These are phyloP conservation scores for Kluyveromyces nonfermentans DNA, from an alignment of 805 yeast genomes.

Conservation along the genomic window DNA sequence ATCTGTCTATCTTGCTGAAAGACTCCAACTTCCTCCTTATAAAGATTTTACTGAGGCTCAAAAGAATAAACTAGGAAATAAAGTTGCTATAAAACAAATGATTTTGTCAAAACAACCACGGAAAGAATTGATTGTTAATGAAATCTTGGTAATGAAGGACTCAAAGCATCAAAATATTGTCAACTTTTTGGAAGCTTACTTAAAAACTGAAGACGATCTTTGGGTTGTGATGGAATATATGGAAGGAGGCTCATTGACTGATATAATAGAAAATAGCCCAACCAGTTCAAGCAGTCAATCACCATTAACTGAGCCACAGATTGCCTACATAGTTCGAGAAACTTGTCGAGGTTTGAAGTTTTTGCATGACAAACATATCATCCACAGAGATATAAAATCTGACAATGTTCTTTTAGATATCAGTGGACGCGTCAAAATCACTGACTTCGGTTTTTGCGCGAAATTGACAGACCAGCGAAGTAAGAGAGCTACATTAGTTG, in stretches of 20 bases:
- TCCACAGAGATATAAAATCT: slow-evolving; percentile 94
- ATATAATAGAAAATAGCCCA: slow-evolving; percentile 84
- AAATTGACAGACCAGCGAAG: slow-evolving; percentile 74
- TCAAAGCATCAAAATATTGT: slow-evolving; percentile 92
- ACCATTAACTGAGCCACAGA: slow-evolving; percentile 71
- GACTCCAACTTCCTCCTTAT: slow-evolving; percentile 35
- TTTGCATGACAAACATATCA: slow-evolving; percentile 83
- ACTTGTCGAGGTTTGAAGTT: slow-evolving; percentile 87
- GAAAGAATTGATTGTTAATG: slow-evolving; percentile 91
- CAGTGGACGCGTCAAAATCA: slow-evolving; percentile 79
- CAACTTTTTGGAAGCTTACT: slow-evolving; percentile 83
- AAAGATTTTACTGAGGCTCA: slow-evolving; percentile 10
- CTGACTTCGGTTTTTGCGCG: slow-evolving; percentile 98
- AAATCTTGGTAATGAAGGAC: slow-evolving; percentile 93
- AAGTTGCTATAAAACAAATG: slow-evolving; percentile 96
- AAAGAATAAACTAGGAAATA: slow-evolving; percentile 37
- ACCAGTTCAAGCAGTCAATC: slow-evolving; percentile 29
- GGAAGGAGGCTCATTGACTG: slow-evolving; percentile 98
- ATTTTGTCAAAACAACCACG: slow-evolving; percentile 85
- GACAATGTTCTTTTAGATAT: slow-evolving; percentile 85
- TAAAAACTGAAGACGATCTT: slow-evolving; percentile 67
- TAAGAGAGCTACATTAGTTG: slow-evolving; percentile 97
- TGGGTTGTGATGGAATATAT: slow-evolving; percentile 99
- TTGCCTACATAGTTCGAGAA: slow-evolving; percentile 83
- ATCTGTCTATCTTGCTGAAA: slow-evolving; percentile 80